Base-by-base conservation (phyloP, 2,329 filamentous ascomycete genomes). In the Sporothrix mexicana region DNA sequence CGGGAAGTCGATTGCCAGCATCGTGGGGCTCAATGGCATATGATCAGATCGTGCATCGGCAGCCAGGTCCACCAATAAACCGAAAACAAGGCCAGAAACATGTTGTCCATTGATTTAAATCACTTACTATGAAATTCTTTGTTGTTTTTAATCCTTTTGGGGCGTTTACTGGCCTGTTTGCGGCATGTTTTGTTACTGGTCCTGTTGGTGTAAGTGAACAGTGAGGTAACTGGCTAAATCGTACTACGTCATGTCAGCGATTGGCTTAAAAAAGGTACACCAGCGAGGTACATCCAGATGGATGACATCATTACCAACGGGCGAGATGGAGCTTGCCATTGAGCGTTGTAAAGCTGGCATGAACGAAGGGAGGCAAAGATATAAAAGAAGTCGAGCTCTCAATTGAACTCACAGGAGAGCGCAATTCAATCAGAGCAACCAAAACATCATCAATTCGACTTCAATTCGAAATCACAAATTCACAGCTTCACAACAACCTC, bases 291-390 rank as follows among this genome's bases (percentile, higher is more conserved):
- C 23, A 20, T 20, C 6, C 25, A 53, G 36, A 36, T 55, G 41
- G 17, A 68, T 68, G 66, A 68, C 66, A 68, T 68, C 66, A 68
- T 68, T 47, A 55, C 47, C 17, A 66, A 66, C 61, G 12, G 53
- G 30, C 41, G 2, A n/a, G 41, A 12, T 49, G 23, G 43, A 30
- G 43, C 43, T 51, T 17, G 41, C 41, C 13, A 45, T 45, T 12
- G 43, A 67, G 41, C 4, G 47, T 17, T 13, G 17, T 17, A 13
- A n/a, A 67, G 23, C 23, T 30, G 7, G 13, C 25, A n/a, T 53
- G 17, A 36, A 68, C 47, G 17, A 47, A 36, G 30, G 30, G 30
- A 36, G 30, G 30, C 30, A 5, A 53, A 41, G 2, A 68, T 68
- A 68, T 68, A 68, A 68, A 51, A 68, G 45, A 67, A 15, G 13